Conservation (phyloP, 768 basidiomycete species). For the Cubamyces sp. region DNA sequence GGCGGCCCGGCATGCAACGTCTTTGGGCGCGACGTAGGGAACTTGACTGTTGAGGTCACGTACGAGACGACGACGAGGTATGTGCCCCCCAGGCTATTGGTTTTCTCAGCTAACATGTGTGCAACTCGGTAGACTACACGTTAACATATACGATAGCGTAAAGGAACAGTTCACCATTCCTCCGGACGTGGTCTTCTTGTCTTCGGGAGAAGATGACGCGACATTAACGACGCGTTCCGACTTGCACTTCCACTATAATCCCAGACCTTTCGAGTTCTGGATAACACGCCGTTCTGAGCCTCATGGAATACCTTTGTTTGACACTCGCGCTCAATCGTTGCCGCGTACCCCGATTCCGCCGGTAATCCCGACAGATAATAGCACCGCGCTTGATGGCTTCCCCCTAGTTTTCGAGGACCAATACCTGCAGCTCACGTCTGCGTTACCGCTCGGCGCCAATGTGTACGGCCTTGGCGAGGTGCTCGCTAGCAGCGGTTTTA, state of each 20-base stretch:
- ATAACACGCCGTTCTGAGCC: conserved; percentile 70
- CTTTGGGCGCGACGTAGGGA: conserved; percentile 60
- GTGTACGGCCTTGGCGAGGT: conserved; percentile 82
- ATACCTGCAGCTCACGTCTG: conserved; percentile 75
- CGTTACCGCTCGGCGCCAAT: conserved; percentile 67
- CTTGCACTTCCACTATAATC: conserved; percentile 68
- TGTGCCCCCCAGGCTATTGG: not conserved
- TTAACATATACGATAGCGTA: conserved; percentile 66
- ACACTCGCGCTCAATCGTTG: conserved; percentile 66
- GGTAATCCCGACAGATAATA: conserved; percentile 52
- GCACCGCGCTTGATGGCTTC: conserved; percentile 63
- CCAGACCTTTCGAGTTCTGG: conserved; percentile 78
- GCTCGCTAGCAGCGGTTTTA: conserved; percentile 68
- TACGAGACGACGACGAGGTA: conserved; percentile 57
- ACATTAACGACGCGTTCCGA: conserved; percentile 49
- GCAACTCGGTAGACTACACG: conserved; percentile 60
- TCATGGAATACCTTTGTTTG: conserved; percentile 60
- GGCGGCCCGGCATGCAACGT: conserved; percentile 64
- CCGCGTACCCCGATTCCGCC: conserved; percentile 64
- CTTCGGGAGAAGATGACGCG: conserved; percentile 33
- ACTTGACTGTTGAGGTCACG: conserved; percentile 67
- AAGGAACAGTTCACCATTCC: conserved; percentile 72
- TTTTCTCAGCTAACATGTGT: conserved; percentile 37
- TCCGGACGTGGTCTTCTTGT: conserved; percentile 47
- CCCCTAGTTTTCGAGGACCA: conserved; percentile 80